Evolutionary conservation across 1,284 basidiomycete genomes (phyloP), one percentile per base, ranked within the genome.

Genomic region (Puccinia horiana): DNA sequence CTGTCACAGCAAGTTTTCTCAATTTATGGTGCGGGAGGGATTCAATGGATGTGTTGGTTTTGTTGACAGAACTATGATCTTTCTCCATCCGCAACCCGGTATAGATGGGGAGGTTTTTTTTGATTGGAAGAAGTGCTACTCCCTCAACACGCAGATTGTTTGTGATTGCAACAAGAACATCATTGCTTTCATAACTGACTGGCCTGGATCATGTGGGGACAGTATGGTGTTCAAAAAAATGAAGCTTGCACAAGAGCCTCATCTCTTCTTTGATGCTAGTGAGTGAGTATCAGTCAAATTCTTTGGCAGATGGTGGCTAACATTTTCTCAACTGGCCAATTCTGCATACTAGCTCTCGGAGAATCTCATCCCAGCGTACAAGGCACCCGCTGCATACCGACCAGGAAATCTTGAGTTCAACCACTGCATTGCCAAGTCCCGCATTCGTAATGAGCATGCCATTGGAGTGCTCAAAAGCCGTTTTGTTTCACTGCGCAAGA

Each of bases 81-180:
- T 42, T 1, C 8, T 73, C 8, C n/a, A 18, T 26, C 70, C 32
- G n/a, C 37, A 16, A 11, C 69, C 69, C 16, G 29, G 29, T 16
- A 18, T 12, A 23, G 32, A 72, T 5, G 69, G 37, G n/a, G 8
- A 72, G 16, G 37, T 42, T 18, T 72, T 16, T 72, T 42, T 72
- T 26, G 32, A 72, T 42, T 35, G 69, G 14, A 40, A 72, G 29
- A 73, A 52, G 29, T 8, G 20, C 16, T 52, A 74, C 35, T 74
- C 32, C 16, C 40, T 74, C n/a, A 74, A 74, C 18, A 29, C 72
- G 29, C 72, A 74, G 32, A n/a, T 74, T 18, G 14, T 74, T 11
- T 74, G 49, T 6, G 72, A 74, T 44, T 74, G 72, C 35, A 47
- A 74, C 26, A 12, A 52, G 35, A 26, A 52, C n/a, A 74, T 74